These are phyloP conservation scores for Skeletonema costatum DNA, from an alignment of 108 stramenopile species.

Conservation along the genomic window DNA sequence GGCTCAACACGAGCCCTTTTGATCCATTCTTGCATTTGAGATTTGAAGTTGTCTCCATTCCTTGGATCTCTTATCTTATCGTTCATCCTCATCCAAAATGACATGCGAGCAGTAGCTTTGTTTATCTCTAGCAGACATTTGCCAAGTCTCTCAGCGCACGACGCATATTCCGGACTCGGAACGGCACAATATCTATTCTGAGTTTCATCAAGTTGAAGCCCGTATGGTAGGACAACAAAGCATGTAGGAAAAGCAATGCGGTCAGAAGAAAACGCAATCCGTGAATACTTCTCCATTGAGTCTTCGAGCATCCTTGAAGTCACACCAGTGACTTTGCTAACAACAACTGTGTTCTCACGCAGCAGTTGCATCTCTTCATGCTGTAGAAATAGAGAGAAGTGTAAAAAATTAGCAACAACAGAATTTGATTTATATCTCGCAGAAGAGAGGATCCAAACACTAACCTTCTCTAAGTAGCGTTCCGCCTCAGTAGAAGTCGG, in stretches of 20 bases:
- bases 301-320: constrained; percentile 5
- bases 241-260: constrained; percentile 41
- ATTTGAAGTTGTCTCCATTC: constrained; percentile 32
- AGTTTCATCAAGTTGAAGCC: constrained; percentile 12
- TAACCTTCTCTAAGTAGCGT: constrained; percentile 22
- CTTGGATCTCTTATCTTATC: constrained; percentile 17
- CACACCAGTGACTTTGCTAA: constrained; percentile 12
- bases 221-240: constrained; percentile 46
- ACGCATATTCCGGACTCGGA: background rate
- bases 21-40: constrained; percentile 36
- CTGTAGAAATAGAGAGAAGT: background rate
- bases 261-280: constrained; percentile 37
- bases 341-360: constrained; percentile 19
- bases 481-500: constrained; percentile 20
- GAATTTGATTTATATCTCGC: background rate
- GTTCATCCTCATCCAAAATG: constrained; percentile 54
- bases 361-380: constrained; percentile 48
- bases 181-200: constrained; percentile 10
- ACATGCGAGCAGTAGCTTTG: constrained; percentile 38
- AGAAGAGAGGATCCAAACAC: background rate
- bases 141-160: constrained; percentile 33
- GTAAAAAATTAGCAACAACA: background rate
- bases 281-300: constrained; percentile 44
- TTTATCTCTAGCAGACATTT: constrained; percentile 44
- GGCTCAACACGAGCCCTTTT: constrained; percentile 29